A percentile compares a stretch with the other conserved stretches of the same genome.
These are phyloP conservation scores for Kazachstania kunashirensis DNA, from an alignment of 805 yeast genomes.

Conservation along the genomic window DNA sequence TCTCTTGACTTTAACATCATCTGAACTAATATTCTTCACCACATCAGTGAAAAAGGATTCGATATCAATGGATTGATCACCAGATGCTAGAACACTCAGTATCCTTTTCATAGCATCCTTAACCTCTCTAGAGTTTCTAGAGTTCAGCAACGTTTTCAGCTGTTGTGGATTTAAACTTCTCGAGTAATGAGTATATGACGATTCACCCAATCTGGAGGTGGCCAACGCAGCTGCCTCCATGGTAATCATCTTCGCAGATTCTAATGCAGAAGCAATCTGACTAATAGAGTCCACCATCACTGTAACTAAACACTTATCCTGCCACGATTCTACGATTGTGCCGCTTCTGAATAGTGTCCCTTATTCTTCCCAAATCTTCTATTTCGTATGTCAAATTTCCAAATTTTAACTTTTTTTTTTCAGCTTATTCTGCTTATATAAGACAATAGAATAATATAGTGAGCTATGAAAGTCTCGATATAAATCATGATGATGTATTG, in stretches of 20 bases:
- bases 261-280: conserved; percentile 60
- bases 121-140: conserved; percentile 57
- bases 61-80: conserved; percentile 31
- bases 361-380: too few relatives aligned
- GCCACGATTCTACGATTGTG: too few relatives aligned
- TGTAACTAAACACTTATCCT: too few relatives aligned
- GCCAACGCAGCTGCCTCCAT: conserved; percentile 79
- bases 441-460: too few relatives aligned
- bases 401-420: too few relatives aligned
- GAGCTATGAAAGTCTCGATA: too few relatives aligned
- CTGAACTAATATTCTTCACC: conserved; percentile 73
- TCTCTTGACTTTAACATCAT: conserved; percentile 53
- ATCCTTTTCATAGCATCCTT: conserved; percentile 52
- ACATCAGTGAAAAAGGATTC: conserved; percentile 68
- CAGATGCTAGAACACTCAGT: conserved; percentile 35
- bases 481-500: too few relatives aligned
- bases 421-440: too few relatives aligned
- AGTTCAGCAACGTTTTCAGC: conserved; percentile 53
- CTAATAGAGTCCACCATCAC: conserved; percentile 49
- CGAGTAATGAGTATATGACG: conserved; percentile 38
- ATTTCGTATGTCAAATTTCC: too few relatives aligned
- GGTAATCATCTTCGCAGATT: conserved; percentile 70
- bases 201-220: conserved; percentile 52
- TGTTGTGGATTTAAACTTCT: conserved; percentile 51
- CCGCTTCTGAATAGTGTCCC: too few relatives aligned